Evolutionary conservation across 2,329 filamentous ascomycete species (phyloP).

Genomic region (Fusarium buxicola): DNA sequence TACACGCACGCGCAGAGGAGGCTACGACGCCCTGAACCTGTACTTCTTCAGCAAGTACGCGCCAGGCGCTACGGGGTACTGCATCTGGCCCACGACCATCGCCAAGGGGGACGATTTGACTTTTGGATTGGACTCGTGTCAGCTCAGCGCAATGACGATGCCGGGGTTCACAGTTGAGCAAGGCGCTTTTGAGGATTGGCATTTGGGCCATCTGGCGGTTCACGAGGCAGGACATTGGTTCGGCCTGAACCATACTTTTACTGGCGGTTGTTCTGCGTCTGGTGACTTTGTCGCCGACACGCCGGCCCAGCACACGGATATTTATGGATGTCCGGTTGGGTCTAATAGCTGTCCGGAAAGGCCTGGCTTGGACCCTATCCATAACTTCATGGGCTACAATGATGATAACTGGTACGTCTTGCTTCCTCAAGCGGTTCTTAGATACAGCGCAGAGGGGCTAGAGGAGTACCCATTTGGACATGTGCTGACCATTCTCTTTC

Average conservation of each 20-base stretch:
- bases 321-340: conserved; percentile 39
- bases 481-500: not conserved
- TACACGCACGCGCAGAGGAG: conserved; percentile 50
- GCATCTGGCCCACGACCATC: conserved; percentile 18
- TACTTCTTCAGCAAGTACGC: conserved; percentile 40
- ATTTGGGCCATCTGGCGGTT: conserved; percentile 40
- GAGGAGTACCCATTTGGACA: too few species aligned
- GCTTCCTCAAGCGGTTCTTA: too few species aligned
- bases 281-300: conserved; percentile 55
- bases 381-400: conserved; percentile 46
- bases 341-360: conserved; percentile 38
- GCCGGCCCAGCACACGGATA: conserved; percentile 48
- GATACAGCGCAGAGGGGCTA: too few species aligned
- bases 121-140: conserved; percentile 54
- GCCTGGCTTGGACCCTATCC: conserved; percentile 44
- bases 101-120: conserved; percentile 6
- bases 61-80: conserved; percentile 23
- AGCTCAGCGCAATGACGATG: conserved; percentile 31
- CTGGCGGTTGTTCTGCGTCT: conserved; percentile 48
- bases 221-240: conserved; percentile 56
- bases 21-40: conserved; percentile 50
- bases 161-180: conserved; percentile 35
- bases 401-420: conserved; percentile 51
- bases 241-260: conserved; percentile 54
- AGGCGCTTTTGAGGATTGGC: conserved; percentile 14